phyloP scores from a whole-genome alignment of 2,329 filamentous ascomycete species.

The Fusarium sp. region DNA sequence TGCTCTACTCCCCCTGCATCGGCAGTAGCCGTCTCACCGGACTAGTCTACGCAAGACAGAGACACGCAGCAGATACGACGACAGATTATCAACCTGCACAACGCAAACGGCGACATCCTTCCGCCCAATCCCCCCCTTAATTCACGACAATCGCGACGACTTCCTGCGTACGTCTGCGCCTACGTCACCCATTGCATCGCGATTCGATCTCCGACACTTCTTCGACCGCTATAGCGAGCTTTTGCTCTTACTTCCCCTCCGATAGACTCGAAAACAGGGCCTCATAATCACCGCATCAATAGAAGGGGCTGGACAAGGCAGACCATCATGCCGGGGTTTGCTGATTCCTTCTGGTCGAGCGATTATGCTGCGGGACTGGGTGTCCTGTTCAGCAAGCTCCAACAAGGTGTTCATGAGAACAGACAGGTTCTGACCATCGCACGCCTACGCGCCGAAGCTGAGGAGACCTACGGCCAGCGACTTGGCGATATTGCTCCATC shows the following conservation, averaged over 20 bases:
- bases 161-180: conserved; percentile 20
- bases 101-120: conserved; percentile 20
- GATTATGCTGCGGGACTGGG: conserved; percentile 97
- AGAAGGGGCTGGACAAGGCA: conserved; percentile 44
- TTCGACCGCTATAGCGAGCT: conserved; percentile 26
- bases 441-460: conserved; percentile 93
- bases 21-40: conserved; percentile 39
- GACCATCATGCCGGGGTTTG: conserved; percentile 83
- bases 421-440: conserved; percentile 93
- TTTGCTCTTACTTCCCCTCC: conserved; percentile 15
- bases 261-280: conserved; percentile 18
- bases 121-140: conserved; percentile 16
- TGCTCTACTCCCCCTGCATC: conserved; percentile 42
- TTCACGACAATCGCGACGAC: conserved; percentile 30
- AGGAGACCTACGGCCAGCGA: conserved; percentile 86
- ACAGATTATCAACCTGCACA: conserved; percentile 19
- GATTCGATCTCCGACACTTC: conserved; percentile 18
- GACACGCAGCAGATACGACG: conserved; percentile 42
- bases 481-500: conserved; percentile 84
- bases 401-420: conserved; percentile 95
- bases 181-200: conserved; percentile 12
- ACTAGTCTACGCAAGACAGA: conserved; percentile 41
- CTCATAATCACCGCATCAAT: conserved; percentile 22
- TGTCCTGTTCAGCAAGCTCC: conserved; percentile 94
- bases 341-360: conserved; percentile 96